phyloP scores from a whole-genome alignment of 148 eudicot genomes.

The Dianthus caryophyllus region DNA sequence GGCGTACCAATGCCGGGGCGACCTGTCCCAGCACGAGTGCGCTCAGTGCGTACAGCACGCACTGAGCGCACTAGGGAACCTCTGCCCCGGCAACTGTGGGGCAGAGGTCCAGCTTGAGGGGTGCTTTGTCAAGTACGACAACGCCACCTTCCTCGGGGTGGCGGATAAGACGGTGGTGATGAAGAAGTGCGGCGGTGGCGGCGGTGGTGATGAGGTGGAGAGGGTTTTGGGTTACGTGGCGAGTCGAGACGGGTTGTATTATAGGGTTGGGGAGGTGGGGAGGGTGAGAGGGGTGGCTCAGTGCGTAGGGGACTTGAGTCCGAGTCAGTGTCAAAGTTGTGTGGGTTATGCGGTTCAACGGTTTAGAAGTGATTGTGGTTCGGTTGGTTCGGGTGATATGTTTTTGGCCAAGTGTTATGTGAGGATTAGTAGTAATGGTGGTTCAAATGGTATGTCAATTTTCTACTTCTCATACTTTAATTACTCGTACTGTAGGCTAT shows the following conservation, averaged over 20 bases:
- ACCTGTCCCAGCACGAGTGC: constrained; percentile 32
- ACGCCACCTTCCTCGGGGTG: constrained; percentile 38
- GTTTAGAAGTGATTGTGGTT: constrained; percentile 37
- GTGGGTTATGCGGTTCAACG: constrained; percentile 41
- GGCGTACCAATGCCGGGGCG: constrained; percentile 46
- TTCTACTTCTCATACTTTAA: too few species aligned
- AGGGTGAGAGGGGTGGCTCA: constrained; percentile 39
- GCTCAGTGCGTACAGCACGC: constrained; percentile 27
- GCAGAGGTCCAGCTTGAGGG: constrained; percentile 49
- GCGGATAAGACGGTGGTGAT: constrained; percentile 43
- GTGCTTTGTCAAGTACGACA: constrained; percentile 53
- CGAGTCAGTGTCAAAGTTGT: constrained; percentile 51
- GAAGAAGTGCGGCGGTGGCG: constrained; percentile 39
- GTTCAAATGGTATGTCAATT: neutral
- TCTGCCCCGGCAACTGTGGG: constrained; percentile 34
- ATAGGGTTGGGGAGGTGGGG: constrained; percentile 38
- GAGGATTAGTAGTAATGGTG: constrained; percentile 24
- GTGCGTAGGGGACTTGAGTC: constrained; percentile 50
- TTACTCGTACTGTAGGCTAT: too few species aligned
- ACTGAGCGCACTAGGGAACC: constrained; percentile 32
- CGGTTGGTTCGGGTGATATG: constrained; percentile 42
- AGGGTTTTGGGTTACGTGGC: constrained; percentile 29
- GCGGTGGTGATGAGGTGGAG: constrained; percentile 31
- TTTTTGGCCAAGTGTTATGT: constrained; percentile 45
- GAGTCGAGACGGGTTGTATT: constrained; percentile 23